Base-by-base conservation (phyloP, 495 filamentous ascomycete genomes). In the Letharia columbiana region DNA sequence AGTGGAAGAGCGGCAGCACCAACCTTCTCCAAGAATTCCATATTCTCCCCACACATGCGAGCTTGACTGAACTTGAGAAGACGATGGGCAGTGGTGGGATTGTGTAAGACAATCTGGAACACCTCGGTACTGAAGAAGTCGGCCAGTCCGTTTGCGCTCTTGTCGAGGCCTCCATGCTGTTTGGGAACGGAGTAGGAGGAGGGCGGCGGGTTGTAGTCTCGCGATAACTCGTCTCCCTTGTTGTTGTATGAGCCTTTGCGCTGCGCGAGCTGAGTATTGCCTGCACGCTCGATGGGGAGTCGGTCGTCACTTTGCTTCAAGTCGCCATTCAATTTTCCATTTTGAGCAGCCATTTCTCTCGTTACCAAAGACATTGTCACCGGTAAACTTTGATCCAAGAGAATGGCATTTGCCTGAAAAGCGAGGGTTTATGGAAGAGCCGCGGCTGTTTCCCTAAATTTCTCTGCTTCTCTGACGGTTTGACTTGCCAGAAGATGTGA, bases 1-100 rank as follows among this genome's bases (percentile, higher is more conserved):
- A n/a, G 31, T 6, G 5, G 41, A 35, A 17, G 37, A 17, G 18
- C 20, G 11, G 20, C 8, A 23, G 17, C 18, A 62, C 70, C 62
- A 15, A 83, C 81, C 73, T 81, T 78, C 13, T 75, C 67, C 31
- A 83, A 66, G 64, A 83, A 82, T 60, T 82, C 78, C 68, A 83
- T 70, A 66, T 82, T 78, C 45, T 78, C 75, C 12, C 73, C 78
- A 61, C 72, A 77, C 47, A 76, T 71, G 28, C 75, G 74, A 35
- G 71, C 73, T 63, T 79, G 73, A 41, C 77, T 77, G 69, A 81
- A 83, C 45, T 72, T 74, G 31, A 75, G 73, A 4, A 84, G 68
- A 59, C 76, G 73, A 45, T 78, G 73, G 1, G 69, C 73, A 13
- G 79, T 81, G 44, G 73, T 71, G 1, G 78, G 78, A 56, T 82